These are phyloP conservation scores for Phialophora macrospora DNA, from an alignment of 2,329 filamentous ascomycete species.

Conservation along the genomic window DNA sequence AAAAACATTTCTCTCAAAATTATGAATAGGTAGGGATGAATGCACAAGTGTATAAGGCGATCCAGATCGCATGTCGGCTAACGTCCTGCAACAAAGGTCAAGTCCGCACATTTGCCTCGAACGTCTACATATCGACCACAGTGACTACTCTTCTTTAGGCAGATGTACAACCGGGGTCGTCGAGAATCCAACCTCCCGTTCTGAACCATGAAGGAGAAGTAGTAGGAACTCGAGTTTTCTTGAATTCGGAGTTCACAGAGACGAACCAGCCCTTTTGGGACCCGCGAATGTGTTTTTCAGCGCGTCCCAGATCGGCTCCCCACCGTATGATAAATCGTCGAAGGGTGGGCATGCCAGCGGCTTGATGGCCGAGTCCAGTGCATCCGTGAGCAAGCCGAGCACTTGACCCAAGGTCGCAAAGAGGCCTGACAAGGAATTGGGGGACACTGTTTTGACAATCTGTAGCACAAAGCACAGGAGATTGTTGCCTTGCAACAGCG, in stretches of 20 bases:
- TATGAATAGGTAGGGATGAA: too few species aligned
- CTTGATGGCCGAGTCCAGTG: conserved; percentile 41
- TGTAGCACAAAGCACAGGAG: conserved; percentile 49
- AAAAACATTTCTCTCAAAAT: too few species aligned
- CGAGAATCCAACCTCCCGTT: too few species aligned
- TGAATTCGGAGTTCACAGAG: conserved; percentile 11
- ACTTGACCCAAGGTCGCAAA: conserved; percentile 42
- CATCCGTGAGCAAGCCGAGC: conserved; percentile 42
- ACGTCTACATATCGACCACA: too few species aligned
- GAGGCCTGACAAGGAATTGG: conserved; percentile 42
- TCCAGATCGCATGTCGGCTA: too few species aligned
- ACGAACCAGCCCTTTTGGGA: conserved; percentile 29
- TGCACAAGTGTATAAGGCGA: too few species aligned
- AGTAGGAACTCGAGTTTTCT: too few species aligned
- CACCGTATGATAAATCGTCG: conserved; percentile 41
- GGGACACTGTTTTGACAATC: conserved; percentile 44
- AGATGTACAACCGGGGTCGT: too few species aligned
- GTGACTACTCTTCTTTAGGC: too few species aligned
- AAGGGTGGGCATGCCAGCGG: conserved; percentile 44
- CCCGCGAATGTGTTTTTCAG: conserved; percentile 39
- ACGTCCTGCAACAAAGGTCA: too few species aligned
- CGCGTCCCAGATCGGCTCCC: not conserved
- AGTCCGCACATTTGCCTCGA: too few species aligned
- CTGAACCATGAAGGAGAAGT: too few species aligned
- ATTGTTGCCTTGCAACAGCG: conserved; percentile 49